Evolutionary conservation across 805 yeast genomes (phyloP).

Genomic region (Metschnikowia continentalis): DNA sequence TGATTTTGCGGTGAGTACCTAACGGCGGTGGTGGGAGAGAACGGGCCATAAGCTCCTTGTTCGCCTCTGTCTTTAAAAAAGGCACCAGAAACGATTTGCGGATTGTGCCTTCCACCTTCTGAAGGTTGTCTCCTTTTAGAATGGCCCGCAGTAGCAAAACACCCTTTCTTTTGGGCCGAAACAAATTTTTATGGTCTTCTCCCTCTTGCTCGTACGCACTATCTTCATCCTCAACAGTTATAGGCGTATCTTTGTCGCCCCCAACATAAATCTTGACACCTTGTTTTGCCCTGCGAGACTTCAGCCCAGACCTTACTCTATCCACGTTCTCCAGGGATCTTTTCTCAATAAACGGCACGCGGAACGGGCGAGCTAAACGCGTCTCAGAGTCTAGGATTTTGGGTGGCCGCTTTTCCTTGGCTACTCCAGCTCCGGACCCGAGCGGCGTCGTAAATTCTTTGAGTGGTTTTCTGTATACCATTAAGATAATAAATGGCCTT

Average conservation of each 20-base stretch:
- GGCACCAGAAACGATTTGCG: conserved; percentile 61
- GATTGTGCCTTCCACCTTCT: conserved; percentile 33
- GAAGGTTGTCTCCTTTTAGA: conserved; percentile 33
- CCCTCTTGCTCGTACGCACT: conserved; percentile 26
- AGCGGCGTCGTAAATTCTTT: conserved; percentile 42
- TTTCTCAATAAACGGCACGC: conserved; percentile 50
- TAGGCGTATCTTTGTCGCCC: conserved; percentile 7
- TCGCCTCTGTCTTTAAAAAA: conserved; percentile 36
- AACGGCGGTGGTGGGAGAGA: conserved; percentile 69
- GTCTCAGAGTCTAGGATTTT: conserved; percentile 48
- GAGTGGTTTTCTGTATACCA: conserved; percentile 32
- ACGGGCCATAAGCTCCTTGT: conserved; percentile 27
- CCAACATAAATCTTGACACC: conserved; percentile 32
- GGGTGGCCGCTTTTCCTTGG: conserved; percentile 52
- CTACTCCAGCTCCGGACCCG: conserved; percentile 69
- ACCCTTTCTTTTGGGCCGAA: conserved; percentile 39
- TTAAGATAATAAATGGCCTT: background rate
- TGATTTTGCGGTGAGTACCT: conserved; percentile 70
- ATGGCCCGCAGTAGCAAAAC: conserved; percentile 59
- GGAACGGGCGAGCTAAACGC: conserved; percentile 63
- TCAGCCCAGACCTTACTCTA: conserved; percentile 5
- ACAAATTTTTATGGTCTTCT: conserved; percentile 22
- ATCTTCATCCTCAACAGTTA: conserved; percentile 8
- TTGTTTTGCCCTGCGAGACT: conserved; percentile 21
- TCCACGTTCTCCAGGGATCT: conserved; percentile 7